These are phyloP conservation scores for Pyrus hybrid DNA, from an alignment of 331 rosid genomes.

Conservation along the genomic window DNA sequence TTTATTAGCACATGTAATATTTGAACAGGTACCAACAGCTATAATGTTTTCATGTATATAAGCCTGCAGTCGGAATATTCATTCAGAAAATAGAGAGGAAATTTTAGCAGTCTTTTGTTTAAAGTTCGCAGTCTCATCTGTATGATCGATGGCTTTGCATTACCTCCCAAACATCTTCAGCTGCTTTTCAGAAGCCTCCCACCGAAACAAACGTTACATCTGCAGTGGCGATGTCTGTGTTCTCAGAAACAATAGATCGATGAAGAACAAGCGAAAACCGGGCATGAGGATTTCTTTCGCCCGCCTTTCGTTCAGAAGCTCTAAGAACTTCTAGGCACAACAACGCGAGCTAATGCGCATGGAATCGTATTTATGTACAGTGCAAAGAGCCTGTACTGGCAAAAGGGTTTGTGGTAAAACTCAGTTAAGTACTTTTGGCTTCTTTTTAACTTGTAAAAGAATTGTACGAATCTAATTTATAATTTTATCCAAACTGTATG, in stretches of 20 bases:
- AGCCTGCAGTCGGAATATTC: not conserved
- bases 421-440: not conserved
- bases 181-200: slow-evolving; percentile 44
- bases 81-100: not conserved
- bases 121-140: not conserved
- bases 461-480: no score
- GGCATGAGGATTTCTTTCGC: slow-evolving; percentile 11
- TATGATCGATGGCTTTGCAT: slow-evolving; percentile 29
- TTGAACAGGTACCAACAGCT: not conserved
- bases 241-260: slow-evolving; percentile 12
- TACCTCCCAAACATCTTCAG: slow-evolving; percentile 41
- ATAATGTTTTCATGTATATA: not conserved
- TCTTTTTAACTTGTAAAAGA: no score
- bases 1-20: not conserved
- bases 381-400: not conserved
- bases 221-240: slow-evolving; percentile 65
- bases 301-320: slow-evolving; percentile 13
- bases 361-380: not conserved
- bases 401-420: not conserved
- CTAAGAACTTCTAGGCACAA: not conserved
- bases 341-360: not conserved
- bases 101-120: not conserved
- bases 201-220: slow-evolving; percentile 14
- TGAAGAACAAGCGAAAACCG: slow-evolving; percentile 12
- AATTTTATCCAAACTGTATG: no score